phyloP scores from a whole-genome alignment of 1,139 yeast genomes.

The Pichia terricola region DNA sequence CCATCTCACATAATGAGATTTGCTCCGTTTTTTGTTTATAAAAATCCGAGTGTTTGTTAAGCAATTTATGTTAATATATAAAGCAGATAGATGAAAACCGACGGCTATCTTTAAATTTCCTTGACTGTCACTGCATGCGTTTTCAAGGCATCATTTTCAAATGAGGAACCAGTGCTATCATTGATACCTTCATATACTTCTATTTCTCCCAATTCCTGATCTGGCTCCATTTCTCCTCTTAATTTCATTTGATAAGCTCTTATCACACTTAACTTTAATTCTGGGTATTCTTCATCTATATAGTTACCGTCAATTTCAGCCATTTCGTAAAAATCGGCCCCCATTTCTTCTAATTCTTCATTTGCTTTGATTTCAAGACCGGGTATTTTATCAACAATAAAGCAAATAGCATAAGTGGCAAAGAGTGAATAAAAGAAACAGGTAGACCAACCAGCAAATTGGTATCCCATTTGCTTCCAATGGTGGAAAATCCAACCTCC shows the following conservation, averaged over 20 bases:
- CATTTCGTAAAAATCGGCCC: conserved; percentile 37
- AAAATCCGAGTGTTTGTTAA: too few relatives aligned
- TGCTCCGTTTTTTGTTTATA: too few relatives aligned
- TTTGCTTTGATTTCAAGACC: conserved; percentile 33
- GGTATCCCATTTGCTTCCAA: conserved; percentile 42
- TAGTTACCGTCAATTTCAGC: conserved; percentile 24
- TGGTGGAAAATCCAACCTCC: conserved; percentile 46
- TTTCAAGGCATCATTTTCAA: too few relatives aligned
- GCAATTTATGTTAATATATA: too few relatives aligned
- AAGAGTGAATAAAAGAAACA: conserved; percentile 34
- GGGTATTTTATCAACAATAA: conserved; percentile 38
- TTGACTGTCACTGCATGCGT: too few relatives aligned
- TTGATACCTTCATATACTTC: conserved; percentile 3
- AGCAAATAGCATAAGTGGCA: conserved; percentile 33
- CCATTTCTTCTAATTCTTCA: conserved; percentile 37
- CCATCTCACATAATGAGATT: too few relatives aligned
- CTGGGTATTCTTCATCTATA: conserved; percentile 11
- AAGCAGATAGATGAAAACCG: too few relatives aligned
- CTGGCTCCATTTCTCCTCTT: neutral
- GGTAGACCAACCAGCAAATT: conserved; percentile 35
- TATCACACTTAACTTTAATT: neutral
- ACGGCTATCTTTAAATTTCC: too few relatives aligned
- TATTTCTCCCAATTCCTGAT: conserved; percentile 3
- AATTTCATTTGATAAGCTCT: neutral
- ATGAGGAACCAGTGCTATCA: neutral